Conservation (phyloP, 169 alveolate genomes). For the Plasmodium knowlesi region DNA sequence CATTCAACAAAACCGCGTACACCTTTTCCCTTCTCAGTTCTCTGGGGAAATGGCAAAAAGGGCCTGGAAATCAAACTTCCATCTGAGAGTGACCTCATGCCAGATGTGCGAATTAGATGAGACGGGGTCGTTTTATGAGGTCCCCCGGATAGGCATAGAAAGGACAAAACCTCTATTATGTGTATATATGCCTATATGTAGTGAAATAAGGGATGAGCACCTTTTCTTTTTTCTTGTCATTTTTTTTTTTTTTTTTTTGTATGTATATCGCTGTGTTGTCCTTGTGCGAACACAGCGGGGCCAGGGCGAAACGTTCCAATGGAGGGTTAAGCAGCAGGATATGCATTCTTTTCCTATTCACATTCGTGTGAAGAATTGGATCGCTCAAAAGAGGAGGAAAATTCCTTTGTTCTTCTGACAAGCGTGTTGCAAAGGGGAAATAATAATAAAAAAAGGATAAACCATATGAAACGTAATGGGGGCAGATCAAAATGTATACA, state of each 20-base stretch:
- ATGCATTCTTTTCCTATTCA: neutral
- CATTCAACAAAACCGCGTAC: neutral
- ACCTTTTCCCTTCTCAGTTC: slow-evolving; percentile 23
- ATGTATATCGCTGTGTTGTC: neutral
- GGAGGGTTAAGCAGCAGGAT: neutral
- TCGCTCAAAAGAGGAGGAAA: neutral
- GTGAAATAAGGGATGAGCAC: neutral
- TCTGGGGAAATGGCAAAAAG: slow-evolving; percentile 51
- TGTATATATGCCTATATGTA: neutral
- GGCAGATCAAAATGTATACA: neutral
- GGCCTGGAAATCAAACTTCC: slow-evolving; percentile 70
- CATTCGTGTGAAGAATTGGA: neutral
- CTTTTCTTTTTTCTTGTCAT: no score
- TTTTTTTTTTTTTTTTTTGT: no score
- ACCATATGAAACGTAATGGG: neutral
- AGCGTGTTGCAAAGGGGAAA: neutral
- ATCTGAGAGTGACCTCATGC: neutral
- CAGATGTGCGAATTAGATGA: slow-evolving; percentile 32
- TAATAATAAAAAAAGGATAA: neutral
- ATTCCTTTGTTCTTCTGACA: neutral
- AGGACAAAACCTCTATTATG: neutral
- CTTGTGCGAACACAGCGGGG: neutral
- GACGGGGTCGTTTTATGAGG: neutral
- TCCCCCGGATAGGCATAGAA: neutral
- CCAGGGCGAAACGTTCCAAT: neutral